Evolutionary conservation across 257 asterid species (phyloP).

Genomic region (Cruciata laevipes): DNA sequence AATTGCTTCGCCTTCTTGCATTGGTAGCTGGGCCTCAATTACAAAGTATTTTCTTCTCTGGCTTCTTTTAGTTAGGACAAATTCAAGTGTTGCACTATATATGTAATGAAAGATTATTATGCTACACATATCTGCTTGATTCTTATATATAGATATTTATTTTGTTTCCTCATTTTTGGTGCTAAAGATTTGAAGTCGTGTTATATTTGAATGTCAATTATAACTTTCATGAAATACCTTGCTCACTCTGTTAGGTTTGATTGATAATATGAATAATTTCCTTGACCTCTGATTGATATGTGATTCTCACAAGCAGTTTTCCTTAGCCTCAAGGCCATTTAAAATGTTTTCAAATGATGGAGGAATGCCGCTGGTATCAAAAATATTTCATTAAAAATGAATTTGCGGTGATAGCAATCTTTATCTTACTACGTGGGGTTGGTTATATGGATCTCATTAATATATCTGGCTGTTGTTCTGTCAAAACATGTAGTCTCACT

Average conservation of each 20-base stretch:
- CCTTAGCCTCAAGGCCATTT: not conserved
- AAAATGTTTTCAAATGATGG: not conserved
- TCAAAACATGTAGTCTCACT: not conserved
- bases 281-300: not conserved
- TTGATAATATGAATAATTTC: not conserved
- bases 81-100: not conserved
- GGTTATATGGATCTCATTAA: too few relatives aligned
- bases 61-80: not conserved
- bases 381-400: too few relatives aligned
- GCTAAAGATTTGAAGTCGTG: not conserved
- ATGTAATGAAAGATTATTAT: not conserved
- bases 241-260: not conserved
- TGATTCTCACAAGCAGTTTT: not conserved
- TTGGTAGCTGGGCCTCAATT: conserved; percentile 7
- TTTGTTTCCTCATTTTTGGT: not conserved
- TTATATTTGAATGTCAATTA: not conserved
- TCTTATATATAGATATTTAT: not conserved
- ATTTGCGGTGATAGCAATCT: too few relatives aligned
- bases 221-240: not conserved
- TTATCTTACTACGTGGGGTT: too few relatives aligned
- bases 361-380: not conserved
- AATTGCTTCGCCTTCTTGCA: conserved; percentile 22
- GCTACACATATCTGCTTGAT: not conserved
- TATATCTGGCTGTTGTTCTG: not conserved
- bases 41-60: not conserved